Evolutionary conservation across 495 filamentous ascomycete species (phyloP).

Genomic region (Penicillium salamii): DNA sequence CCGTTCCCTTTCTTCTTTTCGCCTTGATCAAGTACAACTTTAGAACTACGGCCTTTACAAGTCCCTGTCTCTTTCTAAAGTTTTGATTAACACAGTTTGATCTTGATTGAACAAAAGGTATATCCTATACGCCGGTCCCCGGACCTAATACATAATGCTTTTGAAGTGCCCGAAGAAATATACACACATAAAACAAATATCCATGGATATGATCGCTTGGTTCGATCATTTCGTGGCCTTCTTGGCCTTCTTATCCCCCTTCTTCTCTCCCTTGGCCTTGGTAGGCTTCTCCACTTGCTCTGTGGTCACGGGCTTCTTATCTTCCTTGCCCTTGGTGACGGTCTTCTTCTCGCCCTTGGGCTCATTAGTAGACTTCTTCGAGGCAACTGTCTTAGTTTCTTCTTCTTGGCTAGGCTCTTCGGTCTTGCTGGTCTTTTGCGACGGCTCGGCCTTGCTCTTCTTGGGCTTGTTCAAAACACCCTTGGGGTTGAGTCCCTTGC

Average conservation of each 20-base stretch:
- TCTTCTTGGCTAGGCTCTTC: conserved; percentile 4
- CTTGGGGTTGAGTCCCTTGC: conserved; percentile 67
- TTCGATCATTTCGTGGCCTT: conserved; percentile 39
- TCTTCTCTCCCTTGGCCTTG: conserved; percentile 15
- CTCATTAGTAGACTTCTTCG: conserved; percentile 15
- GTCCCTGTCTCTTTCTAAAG: neutral
- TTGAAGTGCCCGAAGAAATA: conserved; percentile 25
- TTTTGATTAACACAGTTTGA: conserved; percentile 12
- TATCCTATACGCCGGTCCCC: conserved; percentile 33
- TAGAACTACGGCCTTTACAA: too few species aligned
- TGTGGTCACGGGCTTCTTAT: conserved; percentile 23
- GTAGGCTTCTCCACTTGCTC: conserved; percentile 16
- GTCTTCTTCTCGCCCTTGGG: conserved; percentile 18
- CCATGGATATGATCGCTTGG: too few species aligned
- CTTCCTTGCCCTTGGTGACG: conserved; percentile 10
- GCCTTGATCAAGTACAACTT: too few species aligned
- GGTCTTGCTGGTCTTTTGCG: conserved; percentile 7
- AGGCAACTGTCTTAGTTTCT: conserved; percentile 7
- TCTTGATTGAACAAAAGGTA: conserved; percentile 21
- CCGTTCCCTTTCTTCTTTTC: too few species aligned
- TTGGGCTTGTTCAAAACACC: conserved; percentile 47
- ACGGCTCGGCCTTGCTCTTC: conserved; percentile 21
- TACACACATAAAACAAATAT: conserved; percentile 20
- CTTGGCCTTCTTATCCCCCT: conserved; percentile 32
- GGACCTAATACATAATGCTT: conserved; percentile 28